These are phyloP conservation scores for Ustilaginoidea virens DNA, from an alignment of 2,329 filamentous ascomycete genomes.

Conservation along the genomic window DNA sequence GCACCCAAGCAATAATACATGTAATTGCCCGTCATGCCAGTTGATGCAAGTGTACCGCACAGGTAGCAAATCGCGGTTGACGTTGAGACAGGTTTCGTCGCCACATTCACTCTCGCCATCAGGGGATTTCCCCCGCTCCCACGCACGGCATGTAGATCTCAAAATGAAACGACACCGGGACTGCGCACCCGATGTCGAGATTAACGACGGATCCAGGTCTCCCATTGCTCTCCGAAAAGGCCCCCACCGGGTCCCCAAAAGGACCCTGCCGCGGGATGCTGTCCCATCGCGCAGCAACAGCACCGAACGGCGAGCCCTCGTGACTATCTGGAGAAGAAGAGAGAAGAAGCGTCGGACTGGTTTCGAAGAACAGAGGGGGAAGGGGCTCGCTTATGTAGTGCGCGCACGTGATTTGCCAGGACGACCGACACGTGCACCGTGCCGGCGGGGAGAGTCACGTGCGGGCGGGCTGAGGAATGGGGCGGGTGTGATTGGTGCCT, in stretches of 20 bases:
- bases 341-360: conserved; percentile 14
- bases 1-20: too few species aligned
- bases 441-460: conserved; percentile 12
- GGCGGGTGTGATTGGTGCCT: conserved; percentile 20
- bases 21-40: too few species aligned
- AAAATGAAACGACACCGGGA: conserved; percentile 42
- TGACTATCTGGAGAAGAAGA: conserved; percentile 33
- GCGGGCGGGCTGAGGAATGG: conserved; percentile 21
- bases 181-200: conserved; percentile 32
- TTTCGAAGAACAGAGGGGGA: conserved; percentile 6
- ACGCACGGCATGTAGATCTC: conserved; percentile 48
- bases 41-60: too few species aligned
- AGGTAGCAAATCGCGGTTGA: too few species aligned
- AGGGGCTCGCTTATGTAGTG: too few species aligned
- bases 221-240: conserved; percentile 29
- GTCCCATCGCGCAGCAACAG: conserved; percentile 8
- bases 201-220: conserved; percentile 38
- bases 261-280: conserved; percentile 15
- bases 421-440: background rate
- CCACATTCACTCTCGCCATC: too few species aligned
- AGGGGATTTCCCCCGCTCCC: too few species aligned
- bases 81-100: too few species aligned
- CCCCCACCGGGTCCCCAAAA: conserved; percentile 15
- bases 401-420: conserved; percentile 10
- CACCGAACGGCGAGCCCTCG: conserved; percentile 24